Percentiles rank a stretch among this genome's conserved stretches.
Evolutionary conservation across 2,329 filamentous ascomycete genomes (phyloP).

Genomic region (Daldinia sp.): DNA sequence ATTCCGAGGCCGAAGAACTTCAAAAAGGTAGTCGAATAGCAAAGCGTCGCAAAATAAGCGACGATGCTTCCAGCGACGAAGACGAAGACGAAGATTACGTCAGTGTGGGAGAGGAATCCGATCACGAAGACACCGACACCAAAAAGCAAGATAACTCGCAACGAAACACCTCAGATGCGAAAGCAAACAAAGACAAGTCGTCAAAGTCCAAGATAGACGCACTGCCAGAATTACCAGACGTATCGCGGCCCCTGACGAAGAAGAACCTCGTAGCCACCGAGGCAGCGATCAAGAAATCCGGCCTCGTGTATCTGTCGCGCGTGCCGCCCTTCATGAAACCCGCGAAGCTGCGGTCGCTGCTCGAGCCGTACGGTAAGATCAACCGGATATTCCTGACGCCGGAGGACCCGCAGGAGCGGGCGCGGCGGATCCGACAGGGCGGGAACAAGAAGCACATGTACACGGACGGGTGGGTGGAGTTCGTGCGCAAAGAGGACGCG

Average conservation of each 20-base stretch:
- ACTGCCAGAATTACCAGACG: constrained; percentile 58
- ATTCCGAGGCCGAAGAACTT: constrained; percentile 75
- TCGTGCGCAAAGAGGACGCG: constrained; percentile 79
- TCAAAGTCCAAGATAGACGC: constrained; percentile 48
- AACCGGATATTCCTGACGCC: constrained; percentile 58
- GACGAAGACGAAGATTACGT: constrained; percentile 51
- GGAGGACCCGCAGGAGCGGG: constrained; percentile 71
- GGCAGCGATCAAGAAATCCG: constrained; percentile 76
- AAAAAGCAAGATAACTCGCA: constrained; percentile 29
- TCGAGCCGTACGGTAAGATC: constrained; percentile 79
- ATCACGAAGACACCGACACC: constrained; percentile 45
- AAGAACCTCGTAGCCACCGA: constrained; percentile 76
- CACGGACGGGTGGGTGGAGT: constrained; percentile 90
- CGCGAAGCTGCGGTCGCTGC: constrained; percentile 78
- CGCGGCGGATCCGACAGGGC: constrained; percentile 75
- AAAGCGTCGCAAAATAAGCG: constrained; percentile 62
- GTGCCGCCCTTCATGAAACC: constrained; percentile 93
- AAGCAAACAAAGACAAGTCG: constrained; percentile 43
- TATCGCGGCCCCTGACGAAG: constrained; percentile 69
- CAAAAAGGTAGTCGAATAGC: constrained; percentile 71
- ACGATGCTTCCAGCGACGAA: constrained; percentile 46
- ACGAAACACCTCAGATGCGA: constrained; percentile 47
- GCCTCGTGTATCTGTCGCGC: constrained; percentile 85
- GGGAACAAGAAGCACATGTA: constrained; percentile 88
- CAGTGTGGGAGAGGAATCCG: constrained; percentile 48